Conservation (phyloP, 1,284 basidiomycete genomes). For the Anthracocystis walkeri region DNA sequence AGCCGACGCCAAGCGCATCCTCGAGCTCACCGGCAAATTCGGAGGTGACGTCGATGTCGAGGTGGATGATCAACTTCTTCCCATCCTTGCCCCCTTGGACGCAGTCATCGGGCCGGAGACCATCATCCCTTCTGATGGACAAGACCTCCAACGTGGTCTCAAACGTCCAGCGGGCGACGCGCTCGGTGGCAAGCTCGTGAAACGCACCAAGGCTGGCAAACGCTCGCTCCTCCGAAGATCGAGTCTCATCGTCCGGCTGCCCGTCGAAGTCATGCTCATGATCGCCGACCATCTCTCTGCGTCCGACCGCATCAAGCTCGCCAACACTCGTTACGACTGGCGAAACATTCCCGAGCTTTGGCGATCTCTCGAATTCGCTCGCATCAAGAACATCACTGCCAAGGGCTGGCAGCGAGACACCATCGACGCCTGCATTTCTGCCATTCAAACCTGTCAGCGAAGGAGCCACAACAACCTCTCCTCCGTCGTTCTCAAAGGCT, state of each 20-base stretch:
- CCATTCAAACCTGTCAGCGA: slow-evolving; percentile 26
- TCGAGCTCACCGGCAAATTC: slow-evolving; percentile 6
- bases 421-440: slow-evolving; percentile 13
- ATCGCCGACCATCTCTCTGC: slow-evolving; percentile 3
- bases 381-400: background rate
- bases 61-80: slow-evolving; percentile 1
- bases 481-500: slow-evolving; percentile 19
- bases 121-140: background rate
- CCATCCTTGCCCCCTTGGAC: slow-evolving; percentile 2
- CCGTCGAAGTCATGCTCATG: slow-evolving; percentile 16
- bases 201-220: slow-evolving; percentile 5
- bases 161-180: slow-evolving; percentile 3
- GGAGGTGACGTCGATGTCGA: slow-evolving; percentile 15
- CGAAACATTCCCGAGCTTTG: slow-evolving; percentile 21
- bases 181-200: background rate
- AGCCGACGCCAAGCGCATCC: slow-evolving; percentile 9
- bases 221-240: slow-evolving; percentile 1
- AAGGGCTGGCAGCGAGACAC: slow-evolving; percentile 22
- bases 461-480: slow-evolving; percentile 14
- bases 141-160: background rate
- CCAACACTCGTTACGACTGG: slow-evolving; percentile 15
- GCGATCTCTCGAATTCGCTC: slow-evolving; percentile 17
- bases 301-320: slow-evolving; percentile 19
- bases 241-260: background rate
- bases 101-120: background rate